phyloP scores from a whole-genome alignment of 1,284 basidiomycete genomes.

The Leccinum pachyderme region DNA sequence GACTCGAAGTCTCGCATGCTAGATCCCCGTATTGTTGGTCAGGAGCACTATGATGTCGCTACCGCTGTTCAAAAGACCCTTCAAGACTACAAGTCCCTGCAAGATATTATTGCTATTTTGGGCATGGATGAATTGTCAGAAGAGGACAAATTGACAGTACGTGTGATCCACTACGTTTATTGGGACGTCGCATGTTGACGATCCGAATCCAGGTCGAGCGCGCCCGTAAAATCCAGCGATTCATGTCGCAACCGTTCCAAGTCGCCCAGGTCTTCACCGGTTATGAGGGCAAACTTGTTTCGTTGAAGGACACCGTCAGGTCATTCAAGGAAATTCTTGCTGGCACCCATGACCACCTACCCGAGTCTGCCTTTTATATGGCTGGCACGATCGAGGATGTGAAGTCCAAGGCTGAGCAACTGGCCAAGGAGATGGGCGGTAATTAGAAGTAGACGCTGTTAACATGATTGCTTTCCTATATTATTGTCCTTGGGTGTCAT shows the following conservation, averaged over 20 bases:
- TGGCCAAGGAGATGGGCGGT: slow-evolving; percentile 84
- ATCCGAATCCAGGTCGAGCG: slow-evolving; percentile 65
- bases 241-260: slow-evolving; percentile 99
- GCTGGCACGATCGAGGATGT: slow-evolving; percentile 93
- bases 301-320: slow-evolving; percentile 88
- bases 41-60: slow-evolving; percentile 94
- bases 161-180: slow-evolving; percentile 23
- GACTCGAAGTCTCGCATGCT: slow-evolving; percentile 99
- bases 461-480: slow-evolving; percentile 5
- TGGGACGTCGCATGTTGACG: slow-evolving; percentile 5
- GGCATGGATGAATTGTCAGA: slow-evolving; percentile 99
- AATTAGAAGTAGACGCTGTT: slow-evolving; percentile 40
- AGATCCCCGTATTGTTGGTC: slow-evolving; percentile 93
- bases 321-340: slow-evolving; percentile 97
- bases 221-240: slow-evolving; percentile 90
- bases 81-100: slow-evolving; percentile 99
- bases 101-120: slow-evolving; percentile 94
- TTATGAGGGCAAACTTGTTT: slow-evolving; percentile 94
- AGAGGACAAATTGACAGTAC: slow-evolving; percentile 97
- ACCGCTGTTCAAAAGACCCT: slow-evolving; percentile 98
- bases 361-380: slow-evolving; percentile 96
- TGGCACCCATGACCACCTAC: slow-evolving; percentile 84
- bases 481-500: background rate
- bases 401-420: slow-evolving; percentile 93
- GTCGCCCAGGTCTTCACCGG: slow-evolving; percentile 99